Conservation (phyloP, 495 filamentous ascomycete species). For the Xylaria longipes region DNA sequence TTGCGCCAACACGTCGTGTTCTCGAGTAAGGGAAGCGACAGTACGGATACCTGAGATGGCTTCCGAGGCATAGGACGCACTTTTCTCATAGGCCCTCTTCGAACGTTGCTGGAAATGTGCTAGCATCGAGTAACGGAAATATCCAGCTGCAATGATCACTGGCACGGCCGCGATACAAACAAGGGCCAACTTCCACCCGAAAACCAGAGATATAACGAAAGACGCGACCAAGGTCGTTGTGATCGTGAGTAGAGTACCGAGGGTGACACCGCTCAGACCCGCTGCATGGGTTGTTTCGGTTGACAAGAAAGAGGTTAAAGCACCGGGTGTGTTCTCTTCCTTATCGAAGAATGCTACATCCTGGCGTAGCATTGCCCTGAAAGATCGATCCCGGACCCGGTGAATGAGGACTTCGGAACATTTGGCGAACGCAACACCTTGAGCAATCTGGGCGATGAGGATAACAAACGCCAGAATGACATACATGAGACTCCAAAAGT, state of each 20-base stretch:
- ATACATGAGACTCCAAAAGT: constrained; percentile 96
- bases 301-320: constrained; percentile 82
- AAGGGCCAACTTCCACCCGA: constrained; percentile 91
- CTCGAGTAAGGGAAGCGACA: constrained; percentile 86
- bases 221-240: constrained; percentile 75
- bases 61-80: constrained; percentile 86
- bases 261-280: constrained; percentile 79
- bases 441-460: constrained; percentile 69
- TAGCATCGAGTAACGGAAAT: constrained; percentile 85
- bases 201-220: constrained; percentile 66
- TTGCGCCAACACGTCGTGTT: constrained; percentile 74
- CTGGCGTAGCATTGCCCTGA: constrained; percentile 88
- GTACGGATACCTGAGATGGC: constrained; percentile 90
- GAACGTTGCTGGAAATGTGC: constrained; percentile 73
- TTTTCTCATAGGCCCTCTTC: constrained; percentile 74
- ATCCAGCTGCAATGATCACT: constrained; percentile 78
- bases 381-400: constrained; percentile 78
- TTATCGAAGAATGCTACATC: constrained; percentile 89
- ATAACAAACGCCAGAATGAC: constrained; percentile 86
- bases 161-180: constrained; percentile 82
- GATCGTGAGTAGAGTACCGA: constrained; percentile 83
- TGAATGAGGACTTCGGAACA: constrained; percentile 85
- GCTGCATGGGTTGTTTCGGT: constrained; percentile 85
- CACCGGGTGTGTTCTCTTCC: constrained; percentile 84
- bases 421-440: constrained; percentile 80